These are phyloP conservation scores for Leccinum boreale DNA, from an alignment of 768 basidiomycete genomes.

Conservation along the genomic window DNA sequence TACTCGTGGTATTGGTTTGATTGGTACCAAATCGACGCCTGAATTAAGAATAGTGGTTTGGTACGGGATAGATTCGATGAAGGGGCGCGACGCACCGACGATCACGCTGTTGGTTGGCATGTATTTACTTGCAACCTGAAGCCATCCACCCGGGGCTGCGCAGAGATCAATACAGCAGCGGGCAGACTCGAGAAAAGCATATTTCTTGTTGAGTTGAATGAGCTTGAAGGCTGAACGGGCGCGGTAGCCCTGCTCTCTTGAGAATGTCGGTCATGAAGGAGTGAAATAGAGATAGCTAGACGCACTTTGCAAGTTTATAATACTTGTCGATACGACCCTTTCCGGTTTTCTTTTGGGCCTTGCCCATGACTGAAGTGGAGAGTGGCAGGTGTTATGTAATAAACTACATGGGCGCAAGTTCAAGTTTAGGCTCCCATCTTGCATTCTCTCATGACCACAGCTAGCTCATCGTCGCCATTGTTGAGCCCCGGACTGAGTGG, in stretches of 20 bases:
- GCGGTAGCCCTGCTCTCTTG: conserved; percentile 96
- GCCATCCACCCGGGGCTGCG: conserved; percentile 98
- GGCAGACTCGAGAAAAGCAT: conserved; percentile 82
- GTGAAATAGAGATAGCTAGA: conserved; percentile 1
- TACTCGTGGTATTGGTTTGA: conserved; percentile 92
- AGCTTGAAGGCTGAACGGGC: conserved; percentile 99
- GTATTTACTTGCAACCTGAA: conserved; percentile 97
- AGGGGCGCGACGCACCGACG: conserved; percentile 55
- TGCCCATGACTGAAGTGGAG: conserved; percentile 48
- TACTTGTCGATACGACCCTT: conserved; percentile 97
- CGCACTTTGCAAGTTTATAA: conserved; percentile 90
- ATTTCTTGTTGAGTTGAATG: conserved; percentile 98
- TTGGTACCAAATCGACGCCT: conserved; percentile 96
- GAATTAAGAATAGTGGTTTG: conserved; percentile 8
- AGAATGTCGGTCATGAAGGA: conserved; percentile 8
- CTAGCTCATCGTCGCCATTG: conserved; percentile 11
- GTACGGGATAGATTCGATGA: conserved; percentile 2
- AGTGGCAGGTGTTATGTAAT: background rate
- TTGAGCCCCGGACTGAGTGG: conserved; percentile 13
- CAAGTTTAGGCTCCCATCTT: background rate
- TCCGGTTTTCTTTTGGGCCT: conserved; percentile 92
- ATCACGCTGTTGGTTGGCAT: conserved; percentile 93
- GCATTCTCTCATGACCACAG: background rate
- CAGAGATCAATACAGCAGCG: conserved; percentile 97
- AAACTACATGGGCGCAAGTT: background rate